Conservation (phyloP, 208 protist species). For the Acanthamoeba castellanii region DNA sequence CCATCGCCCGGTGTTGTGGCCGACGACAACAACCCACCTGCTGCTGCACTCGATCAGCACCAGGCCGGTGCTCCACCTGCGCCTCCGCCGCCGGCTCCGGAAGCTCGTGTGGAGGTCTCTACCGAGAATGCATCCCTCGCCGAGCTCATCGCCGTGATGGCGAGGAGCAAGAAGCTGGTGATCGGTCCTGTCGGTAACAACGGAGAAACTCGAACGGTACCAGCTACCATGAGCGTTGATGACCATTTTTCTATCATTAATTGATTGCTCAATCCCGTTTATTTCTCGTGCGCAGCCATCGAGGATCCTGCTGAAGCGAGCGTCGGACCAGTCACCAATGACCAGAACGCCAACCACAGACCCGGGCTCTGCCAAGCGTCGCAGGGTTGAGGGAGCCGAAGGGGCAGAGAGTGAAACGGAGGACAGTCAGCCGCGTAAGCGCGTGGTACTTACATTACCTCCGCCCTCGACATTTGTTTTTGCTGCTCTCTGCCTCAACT, state of each 20-base stretch:
- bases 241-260: neutral
- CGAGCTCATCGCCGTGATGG: neutral
- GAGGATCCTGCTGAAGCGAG: neutral
- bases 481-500: neutral
- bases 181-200: neutral
- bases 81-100: neutral
- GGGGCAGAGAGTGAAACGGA: neutral
- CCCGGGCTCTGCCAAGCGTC: neutral
- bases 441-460: neutral
- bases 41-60: neutral
- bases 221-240: neutral
- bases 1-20: neutral
- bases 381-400: neutral
- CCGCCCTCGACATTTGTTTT: neutral
- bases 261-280: neutral
- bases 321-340: neutral
- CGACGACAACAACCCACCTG: neutral
- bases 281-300: neutral
- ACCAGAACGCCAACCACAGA: neutral
- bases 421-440: neutral
- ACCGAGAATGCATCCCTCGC: neutral
- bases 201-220: neutral
- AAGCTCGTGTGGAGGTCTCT: neutral
- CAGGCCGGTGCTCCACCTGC: too few species aligned
- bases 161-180: neutral